Evolutionary conservation across 176 grass and related monocot genomes (phyloP), one percentile per base, ranked within the genome.

Genomic region (maize (Zea mays)): DNA sequence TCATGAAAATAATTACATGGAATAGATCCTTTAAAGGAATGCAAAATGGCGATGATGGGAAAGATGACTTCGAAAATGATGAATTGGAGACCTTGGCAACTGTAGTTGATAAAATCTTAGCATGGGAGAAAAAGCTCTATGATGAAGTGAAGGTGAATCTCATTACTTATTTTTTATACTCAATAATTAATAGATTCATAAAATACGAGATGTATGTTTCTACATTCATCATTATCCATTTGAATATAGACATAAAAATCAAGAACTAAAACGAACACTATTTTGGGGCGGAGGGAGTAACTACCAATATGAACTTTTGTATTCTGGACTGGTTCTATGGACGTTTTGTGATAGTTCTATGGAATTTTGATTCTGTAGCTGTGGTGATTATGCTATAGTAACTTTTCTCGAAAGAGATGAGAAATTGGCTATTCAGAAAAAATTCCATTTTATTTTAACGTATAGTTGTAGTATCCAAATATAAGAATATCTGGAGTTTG

Each of bases 1-100:
- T 99, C 20, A 95, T 99, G 96, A 90, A 94, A 92, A 93, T 99
- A 81, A 99, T 99, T 74, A 99, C 96, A 85, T 99, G 96, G 96
- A 95, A 99, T 82, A 92, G 79, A 81, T 99, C 96, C 37, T 99
- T 95, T 67, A 92, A 86, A 92, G 90, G 87, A 77, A 83, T 87
- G 75, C 87, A 93, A 79, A 90, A 92, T 73, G 88, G 78, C 77
- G 92, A 99, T 50, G 89, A 90, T 75, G 87, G 72, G 70, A 95
- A 87, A 75, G 92, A 95, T 79, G 96, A 90, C 47, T 96, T 95
- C 61, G 92, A 95, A 81, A 94, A 90, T 58, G 96, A 99, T 85
- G 90, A 93, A 72, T 87, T 65, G 79, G 96, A 99, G 77, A 95
- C 88, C 55, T 86, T 92, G 75, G 96, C 96, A 62, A 99, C 92